Evolutionary conservation across 768 basidiomycete genomes (phyloP).

Genomic region (Mrakia blollopis): DNA sequence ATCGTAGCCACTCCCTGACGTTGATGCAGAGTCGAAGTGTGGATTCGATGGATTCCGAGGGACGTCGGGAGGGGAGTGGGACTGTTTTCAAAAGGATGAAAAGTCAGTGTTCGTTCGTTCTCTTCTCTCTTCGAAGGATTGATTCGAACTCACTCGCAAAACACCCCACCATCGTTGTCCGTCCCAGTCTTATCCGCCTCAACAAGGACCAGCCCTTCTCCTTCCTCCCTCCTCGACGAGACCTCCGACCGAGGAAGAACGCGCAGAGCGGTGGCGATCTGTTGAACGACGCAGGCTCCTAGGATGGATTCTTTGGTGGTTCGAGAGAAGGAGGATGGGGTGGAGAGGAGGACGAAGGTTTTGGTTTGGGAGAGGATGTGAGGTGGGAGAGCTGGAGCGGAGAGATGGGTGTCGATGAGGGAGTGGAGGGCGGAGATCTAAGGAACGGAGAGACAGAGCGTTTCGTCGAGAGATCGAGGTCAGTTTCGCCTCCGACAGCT

Average conservation of each 20-base stretch:
- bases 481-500: background rate
- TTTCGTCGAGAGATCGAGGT: background rate
- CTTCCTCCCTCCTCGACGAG: background rate
- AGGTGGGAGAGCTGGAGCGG: conserved; percentile 39
- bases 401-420: conserved; percentile 39
- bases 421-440: conserved; percentile 34
- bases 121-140: no score
- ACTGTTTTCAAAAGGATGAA: background rate
- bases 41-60: conserved; percentile 31
- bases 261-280: conserved; percentile 13
- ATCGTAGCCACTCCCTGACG: conserved; percentile 19
- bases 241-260: conserved; percentile 18
- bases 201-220: background rate
- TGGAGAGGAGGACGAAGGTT: background rate
- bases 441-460: background rate
- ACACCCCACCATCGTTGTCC: conserved; percentile 25
- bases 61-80: conserved; percentile 14
- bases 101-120: no score
- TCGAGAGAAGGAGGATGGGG: background rate
- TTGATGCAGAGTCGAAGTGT: conserved; percentile 6
- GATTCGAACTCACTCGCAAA: conserved; percentile 29
- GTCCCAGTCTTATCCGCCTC: conserved; percentile 12
- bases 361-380: conserved; percentile 36
- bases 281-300: conserved; percentile 31
- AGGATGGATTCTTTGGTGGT: conserved; percentile 17